Percentiles rank a stretch among this genome's conserved stretches.
phyloP scores from a whole-genome alignment of 2,329 filamentous ascomycete species.

The Onygenales sp. region DNA sequence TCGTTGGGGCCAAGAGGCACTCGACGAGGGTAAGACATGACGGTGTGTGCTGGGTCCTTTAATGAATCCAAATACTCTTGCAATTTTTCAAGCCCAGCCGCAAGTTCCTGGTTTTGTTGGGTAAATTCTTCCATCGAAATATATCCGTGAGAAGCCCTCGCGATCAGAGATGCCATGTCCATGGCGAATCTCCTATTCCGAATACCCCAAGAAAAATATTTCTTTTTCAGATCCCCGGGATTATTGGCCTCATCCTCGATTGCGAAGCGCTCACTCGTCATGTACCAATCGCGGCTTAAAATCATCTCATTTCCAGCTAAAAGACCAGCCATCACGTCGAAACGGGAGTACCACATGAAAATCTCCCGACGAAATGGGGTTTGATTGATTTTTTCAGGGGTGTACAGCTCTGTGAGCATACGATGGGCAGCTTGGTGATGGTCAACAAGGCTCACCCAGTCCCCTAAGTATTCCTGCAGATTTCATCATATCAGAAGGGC shows the following conservation, averaged over 20 bases:
- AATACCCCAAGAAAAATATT: constrained; percentile 58
- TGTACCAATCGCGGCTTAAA: constrained; percentile 71
- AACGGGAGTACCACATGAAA: constrained; percentile 81
- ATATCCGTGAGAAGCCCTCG: constrained; percentile 54
- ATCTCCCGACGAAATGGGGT: constrained; percentile 63
- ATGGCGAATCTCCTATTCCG: constrained; percentile 63
- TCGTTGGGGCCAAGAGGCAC: constrained; percentile 49
- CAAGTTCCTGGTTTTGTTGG: constrained; percentile 49
- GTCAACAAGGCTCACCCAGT: constrained; percentile 88
- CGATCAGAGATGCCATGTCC: constrained; percentile 71
- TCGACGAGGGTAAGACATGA: constrained; percentile 53
- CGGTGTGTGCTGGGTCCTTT: constrained; percentile 50
- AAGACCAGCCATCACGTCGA: constrained; percentile 75
- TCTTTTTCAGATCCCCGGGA: constrained; percentile 55
- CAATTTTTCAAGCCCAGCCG: constrained; percentile 31
- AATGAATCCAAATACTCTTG: constrained; percentile 51
- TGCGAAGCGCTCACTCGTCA: constrained; percentile 54
- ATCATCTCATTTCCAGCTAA: constrained; percentile 69
- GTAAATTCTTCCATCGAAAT: constrained; percentile 58
- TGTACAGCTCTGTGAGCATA: constrained; percentile 69
- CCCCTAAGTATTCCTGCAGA: constrained; percentile 76
- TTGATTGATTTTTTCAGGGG: constrained; percentile 62
- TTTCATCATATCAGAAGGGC: neutral
- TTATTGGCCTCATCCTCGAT: constrained; percentile 47
- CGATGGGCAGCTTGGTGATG: constrained; percentile 85